These are phyloP conservation scores for Tetracladium marchalianum DNA, from an alignment of 495 filamentous ascomycete genomes.

Conservation along the genomic window DNA sequence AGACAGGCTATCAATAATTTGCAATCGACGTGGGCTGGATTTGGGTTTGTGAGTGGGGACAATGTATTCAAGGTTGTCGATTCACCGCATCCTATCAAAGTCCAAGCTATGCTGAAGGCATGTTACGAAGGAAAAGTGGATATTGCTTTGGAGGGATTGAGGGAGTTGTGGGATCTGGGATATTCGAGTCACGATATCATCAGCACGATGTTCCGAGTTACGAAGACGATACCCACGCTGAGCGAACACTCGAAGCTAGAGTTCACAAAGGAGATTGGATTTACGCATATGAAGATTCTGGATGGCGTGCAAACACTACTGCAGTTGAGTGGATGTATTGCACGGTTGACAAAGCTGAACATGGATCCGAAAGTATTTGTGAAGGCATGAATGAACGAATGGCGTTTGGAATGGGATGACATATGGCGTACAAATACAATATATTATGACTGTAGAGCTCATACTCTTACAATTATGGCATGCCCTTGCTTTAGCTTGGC, in stretches of 20 bases:
- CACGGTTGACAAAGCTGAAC: conserved; percentile 83
- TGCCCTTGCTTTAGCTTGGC: not conserved
- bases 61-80: conserved; percentile 99
- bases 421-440: conserved; percentile 1
- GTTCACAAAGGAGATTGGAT: conserved; percentile 97
- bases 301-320: conserved; percentile 93
- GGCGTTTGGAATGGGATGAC: conserved; percentile 14
- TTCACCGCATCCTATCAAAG: conserved; percentile 91
- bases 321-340: conserved; percentile 85
- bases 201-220: conserved; percentile 97
- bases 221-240: conserved; percentile 81
- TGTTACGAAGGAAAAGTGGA: conserved; percentile 90
- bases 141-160: conserved; percentile 71
- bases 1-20: conserved; percentile 98
- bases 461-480: not conserved
- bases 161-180: conserved; percentile 87
- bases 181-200: conserved; percentile 98
- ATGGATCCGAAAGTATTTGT: conserved; percentile 88
- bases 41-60: conserved; percentile 93
- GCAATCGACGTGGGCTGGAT: conserved; percentile 90
- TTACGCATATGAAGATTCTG: conserved; percentile 97
- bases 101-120: conserved; percentile 96
- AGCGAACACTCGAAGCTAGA: conserved; percentile 91
- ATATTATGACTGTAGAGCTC: not conserved
- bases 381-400: conserved; percentile 12